Evolutionary conservation across 495 filamentous ascomycete genomes (phyloP).

Genomic region (Hypoxylon intermedium): DNA sequence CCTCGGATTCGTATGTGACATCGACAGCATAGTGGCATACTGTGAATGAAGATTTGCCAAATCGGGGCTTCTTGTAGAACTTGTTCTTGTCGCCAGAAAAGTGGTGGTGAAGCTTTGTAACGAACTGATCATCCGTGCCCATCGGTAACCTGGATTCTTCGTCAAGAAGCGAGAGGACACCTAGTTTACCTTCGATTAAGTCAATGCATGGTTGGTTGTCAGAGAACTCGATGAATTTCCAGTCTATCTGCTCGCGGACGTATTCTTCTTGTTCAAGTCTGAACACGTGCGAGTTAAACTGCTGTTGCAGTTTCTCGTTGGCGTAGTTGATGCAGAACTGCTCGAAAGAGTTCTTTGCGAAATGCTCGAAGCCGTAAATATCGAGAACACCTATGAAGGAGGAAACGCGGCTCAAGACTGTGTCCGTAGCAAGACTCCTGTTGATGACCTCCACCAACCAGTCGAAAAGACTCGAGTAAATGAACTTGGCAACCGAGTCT

Average conservation of each 20-base stretch:
- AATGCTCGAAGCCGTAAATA: slow-evolving; percentile 99
- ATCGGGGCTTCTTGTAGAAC: slow-evolving; percentile 97
- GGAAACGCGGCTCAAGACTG: slow-evolving; percentile 77
- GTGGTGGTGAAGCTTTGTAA: slow-evolving; percentile 95
- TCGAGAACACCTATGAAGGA: slow-evolving; percentile 99
- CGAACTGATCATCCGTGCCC: slow-evolving; percentile 97
- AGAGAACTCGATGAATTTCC: slow-evolving; percentile 99
- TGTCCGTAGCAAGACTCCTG: slow-evolving; percentile 83
- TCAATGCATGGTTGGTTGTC: slow-evolving; percentile 99
- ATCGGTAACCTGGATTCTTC: slow-evolving; percentile 97
- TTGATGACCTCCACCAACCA: slow-evolving; percentile 99
- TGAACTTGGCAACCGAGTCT: slow-evolving; percentile 97
- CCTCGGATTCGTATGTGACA: slow-evolving; percentile 99
- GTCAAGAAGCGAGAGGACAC: slow-evolving; percentile 89
- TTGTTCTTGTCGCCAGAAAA: slow-evolving; percentile 91
- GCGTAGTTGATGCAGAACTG: slow-evolving; percentile 99
- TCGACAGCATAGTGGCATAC: slow-evolving; percentile 99
- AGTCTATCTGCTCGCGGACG: slow-evolving; percentile 94
- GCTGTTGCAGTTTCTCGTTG: slow-evolving; percentile 98
- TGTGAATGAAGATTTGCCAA: slow-evolving; percentile 97
- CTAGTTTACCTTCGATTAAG: slow-evolving; percentile 95
- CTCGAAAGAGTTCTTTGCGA: slow-evolving; percentile 99
- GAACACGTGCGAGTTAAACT: slow-evolving; percentile 99
- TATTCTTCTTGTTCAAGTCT: slow-evolving; percentile 99
- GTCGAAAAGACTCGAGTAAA: slow-evolving; percentile 98